These are phyloP conservation scores for Sergeia podlipaevii DNA, from an alignment of 208 protist genomes.

Conservation along the genomic window DNA sequence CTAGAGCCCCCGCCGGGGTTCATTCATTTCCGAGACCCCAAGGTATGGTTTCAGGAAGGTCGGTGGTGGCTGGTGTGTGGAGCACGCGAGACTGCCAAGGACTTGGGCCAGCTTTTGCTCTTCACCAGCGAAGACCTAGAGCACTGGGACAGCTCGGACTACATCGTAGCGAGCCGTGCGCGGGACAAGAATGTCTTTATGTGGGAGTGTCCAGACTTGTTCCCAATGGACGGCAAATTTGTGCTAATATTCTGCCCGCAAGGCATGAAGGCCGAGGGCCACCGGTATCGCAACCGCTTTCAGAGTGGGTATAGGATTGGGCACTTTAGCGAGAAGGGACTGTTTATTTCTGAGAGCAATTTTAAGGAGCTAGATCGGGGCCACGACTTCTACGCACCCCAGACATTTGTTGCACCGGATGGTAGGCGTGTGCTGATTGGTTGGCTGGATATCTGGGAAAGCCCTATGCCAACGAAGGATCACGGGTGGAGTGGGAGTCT, in stretches of 20 bases:
- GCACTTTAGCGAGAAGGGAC: not conserved
- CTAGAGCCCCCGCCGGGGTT: constrained; percentile 22
- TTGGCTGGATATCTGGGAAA: constrained; percentile 46
- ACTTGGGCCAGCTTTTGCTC: constrained; percentile 33
- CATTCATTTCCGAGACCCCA: constrained; percentile 41
- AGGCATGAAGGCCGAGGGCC: constrained; percentile 16
- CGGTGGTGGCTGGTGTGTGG: constrained; percentile 44
- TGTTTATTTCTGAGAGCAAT: constrained; percentile 3
- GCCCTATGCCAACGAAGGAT: constrained; percentile 22
- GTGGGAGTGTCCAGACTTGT: constrained; percentile 53
- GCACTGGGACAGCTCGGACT: constrained; percentile 29
- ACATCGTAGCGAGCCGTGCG: constrained; percentile 16
- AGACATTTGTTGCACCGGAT: constrained; percentile 25
- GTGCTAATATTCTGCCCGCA: constrained; percentile 40
- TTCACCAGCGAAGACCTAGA: constrained; percentile 23
- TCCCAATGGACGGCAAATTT: constrained; percentile 11
- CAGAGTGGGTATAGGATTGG: constrained; percentile 32
- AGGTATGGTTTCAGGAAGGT: constrained; percentile 28
- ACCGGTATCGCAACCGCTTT: constrained; percentile 36
- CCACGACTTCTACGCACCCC: constrained; percentile 39
- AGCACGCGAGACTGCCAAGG: constrained; percentile 22
- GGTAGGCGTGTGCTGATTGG: constrained; percentile 31
- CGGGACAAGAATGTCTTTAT: constrained; percentile 50
- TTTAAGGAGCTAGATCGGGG: constrained; percentile 37
- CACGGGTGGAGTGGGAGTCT: constrained; percentile 33